Base-by-base conservation (phyloP, 805 yeast genomes). In the Suhomyces prunicola region DNA sequence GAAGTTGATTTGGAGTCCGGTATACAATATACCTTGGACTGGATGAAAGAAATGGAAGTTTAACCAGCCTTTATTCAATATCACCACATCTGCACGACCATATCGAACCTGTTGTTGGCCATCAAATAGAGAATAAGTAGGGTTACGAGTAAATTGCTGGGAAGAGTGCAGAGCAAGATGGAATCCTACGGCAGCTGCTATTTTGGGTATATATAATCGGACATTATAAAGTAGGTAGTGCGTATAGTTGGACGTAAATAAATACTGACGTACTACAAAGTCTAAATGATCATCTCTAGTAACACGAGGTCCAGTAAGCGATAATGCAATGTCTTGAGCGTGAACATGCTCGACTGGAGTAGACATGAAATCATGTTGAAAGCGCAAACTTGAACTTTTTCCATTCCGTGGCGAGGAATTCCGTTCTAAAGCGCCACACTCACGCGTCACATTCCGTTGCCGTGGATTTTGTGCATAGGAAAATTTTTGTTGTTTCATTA, bases 1-100 rank as follows among this genome's bases (percentile, higher is more conserved):
- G 80, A 77, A 35, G 92, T 90, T 54, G 87, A 78, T 58, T 70
- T 90, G 47, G 91, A 88, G 67, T 83, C 86, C 56, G 97, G 97
- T 54, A 89, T 91, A 59, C 78, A 78, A 57, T 81, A 79, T 57
- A 90, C 97, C 1, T 74, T 91, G 54, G 88, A 84, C 50, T 91
- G 97, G 96, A 86, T 92, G 87, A 86, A 91, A 64, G 97, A 90
- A 69, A 73, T 55, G 47, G 52, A 40, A 9, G 42, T 2, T 39
- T 17, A 12, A 9, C 23, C 13, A 39, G 23, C 40, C 13, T 13
- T 35, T 15, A 29, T 29, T 8, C 12, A 29, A 29, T 29, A 29
- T 29, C 31, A 29, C 3, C 31, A 29, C 26, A 24, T 24, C 31
- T 27, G 31, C 10, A 10, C 13, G 13, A 27, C 31, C 36, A 31